These are phyloP conservation scores for Vigna radiata DNA, from an alignment of 306 rosid genomes.

Conservation along the genomic window DNA sequence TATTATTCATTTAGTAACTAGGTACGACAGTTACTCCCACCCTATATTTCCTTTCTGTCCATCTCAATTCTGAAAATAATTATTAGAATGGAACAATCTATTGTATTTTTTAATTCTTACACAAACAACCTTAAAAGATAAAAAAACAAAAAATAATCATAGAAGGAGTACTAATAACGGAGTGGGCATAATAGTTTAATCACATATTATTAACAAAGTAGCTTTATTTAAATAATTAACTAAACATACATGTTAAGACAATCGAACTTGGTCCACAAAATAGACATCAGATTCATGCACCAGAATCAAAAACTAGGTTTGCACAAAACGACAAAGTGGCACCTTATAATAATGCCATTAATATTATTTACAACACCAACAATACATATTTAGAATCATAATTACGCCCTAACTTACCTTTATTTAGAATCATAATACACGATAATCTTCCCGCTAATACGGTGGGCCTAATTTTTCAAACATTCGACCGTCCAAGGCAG, in stretches of 20 bases:
- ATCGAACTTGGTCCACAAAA: not conserved
- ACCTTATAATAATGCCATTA: not conserved
- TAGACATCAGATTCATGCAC: slow-evolving; percentile 48
- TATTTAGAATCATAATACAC: slow-evolving; percentile 38
- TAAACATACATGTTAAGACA: not conserved
- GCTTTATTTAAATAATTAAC: not conserved
- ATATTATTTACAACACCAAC: slow-evolving; percentile 16
- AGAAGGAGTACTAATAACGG: no score
- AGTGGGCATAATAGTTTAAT: not conserved
- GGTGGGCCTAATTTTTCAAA: slow-evolving; percentile 18
- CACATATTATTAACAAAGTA: not conserved
- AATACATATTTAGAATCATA: slow-evolving; percentile 33
- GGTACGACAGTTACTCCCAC: not conserved
- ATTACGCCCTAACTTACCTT: not conserved
- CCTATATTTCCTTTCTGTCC: no score
- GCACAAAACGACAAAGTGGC: slow-evolving; percentile 22
- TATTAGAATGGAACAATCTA: no score
- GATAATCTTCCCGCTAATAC: slow-evolving; percentile 22
- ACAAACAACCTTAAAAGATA: no score
- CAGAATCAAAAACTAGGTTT: slow-evolving; percentile 27
- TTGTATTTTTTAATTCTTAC: no score
- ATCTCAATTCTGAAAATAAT: no score
- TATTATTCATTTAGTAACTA: not conserved
- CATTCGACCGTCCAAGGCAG: slow-evolving; percentile 20
- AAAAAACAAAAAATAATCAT: no score